Conservation (phyloP, 441 rosid species). For the Gossypium davidsonii region DNA sequence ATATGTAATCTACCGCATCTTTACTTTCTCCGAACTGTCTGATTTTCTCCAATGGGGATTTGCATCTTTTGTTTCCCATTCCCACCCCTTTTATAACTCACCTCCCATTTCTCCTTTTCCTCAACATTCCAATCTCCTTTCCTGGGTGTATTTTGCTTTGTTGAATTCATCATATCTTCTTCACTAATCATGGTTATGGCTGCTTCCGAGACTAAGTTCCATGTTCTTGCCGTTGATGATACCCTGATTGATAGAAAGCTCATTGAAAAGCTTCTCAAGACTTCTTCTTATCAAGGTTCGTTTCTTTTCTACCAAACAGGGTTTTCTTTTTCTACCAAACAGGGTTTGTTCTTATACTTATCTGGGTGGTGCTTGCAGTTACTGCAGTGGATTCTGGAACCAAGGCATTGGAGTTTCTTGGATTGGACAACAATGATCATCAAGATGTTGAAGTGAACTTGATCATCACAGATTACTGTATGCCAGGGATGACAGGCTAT, state of each 20-base stretch:
- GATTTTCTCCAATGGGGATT: constrained; percentile 28
- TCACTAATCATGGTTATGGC: constrained; percentile 20
- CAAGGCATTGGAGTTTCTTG: constrained; percentile 80
- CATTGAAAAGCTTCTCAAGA: constrained; percentile 60
- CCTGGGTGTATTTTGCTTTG: not conserved
- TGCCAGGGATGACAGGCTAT: constrained; percentile 93
- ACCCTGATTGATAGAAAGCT: constrained; percentile 51
- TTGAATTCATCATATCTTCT: not conserved
- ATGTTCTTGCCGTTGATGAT: constrained; percentile 75
- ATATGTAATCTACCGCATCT: constrained; percentile 45
- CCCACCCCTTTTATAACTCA: constrained; percentile 12
- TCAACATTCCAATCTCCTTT: not conserved
- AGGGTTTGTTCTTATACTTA: not conserved
- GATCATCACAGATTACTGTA: constrained; percentile 80
- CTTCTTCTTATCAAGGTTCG: constrained; percentile 59
- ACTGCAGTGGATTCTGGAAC: constrained; percentile 85
- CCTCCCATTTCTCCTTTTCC: constrained; percentile 8
- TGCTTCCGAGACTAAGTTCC: constrained; percentile 33
- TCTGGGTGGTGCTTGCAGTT: constrained; percentile 31
- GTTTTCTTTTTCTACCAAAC: not conserved
- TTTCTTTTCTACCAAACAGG: not conserved
- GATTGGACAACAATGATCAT: constrained; percentile 26
- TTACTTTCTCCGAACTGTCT: constrained; percentile 50
- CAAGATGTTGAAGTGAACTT: constrained; percentile 45
- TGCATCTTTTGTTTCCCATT: constrained; percentile 13